Conservation (phyloP, 23 red algal genomes). For the Gracilaria vermiculophylla region DNA sequence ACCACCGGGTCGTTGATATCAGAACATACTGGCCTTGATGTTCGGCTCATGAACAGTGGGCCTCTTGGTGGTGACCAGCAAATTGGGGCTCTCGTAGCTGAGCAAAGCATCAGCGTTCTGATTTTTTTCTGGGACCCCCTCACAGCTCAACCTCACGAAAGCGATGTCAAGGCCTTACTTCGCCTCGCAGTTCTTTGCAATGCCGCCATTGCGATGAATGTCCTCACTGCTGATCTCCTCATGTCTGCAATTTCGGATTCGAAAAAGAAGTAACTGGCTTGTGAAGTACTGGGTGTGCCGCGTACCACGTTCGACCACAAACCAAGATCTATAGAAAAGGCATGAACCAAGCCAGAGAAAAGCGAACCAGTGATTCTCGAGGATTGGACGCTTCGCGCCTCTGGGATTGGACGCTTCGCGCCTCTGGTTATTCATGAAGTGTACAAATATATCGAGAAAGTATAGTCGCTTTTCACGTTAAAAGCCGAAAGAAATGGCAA, state of each 20-base stretch:
- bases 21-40: background rate
- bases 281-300: background rate
- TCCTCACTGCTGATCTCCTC: background rate
- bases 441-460: too few relatives aligned
- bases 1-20: background rate
- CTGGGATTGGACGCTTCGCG: too few relatives aligned
- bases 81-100: conserved; percentile 19
- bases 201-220: conserved; percentile 9
- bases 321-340: background rate
- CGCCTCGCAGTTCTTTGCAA: conserved; percentile 12
- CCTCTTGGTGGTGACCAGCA: conserved; percentile 18
- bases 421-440: too few relatives aligned
- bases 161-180: conserved; percentile 8
- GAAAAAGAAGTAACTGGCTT: background rate
- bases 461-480: too few relatives aligned
- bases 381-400: too few relatives aligned
- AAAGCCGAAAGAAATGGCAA: too few relatives aligned
- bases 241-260: conserved; percentile 5
- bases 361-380: too few relatives aligned
- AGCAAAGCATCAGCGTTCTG: background rate
- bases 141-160: conserved; percentile 10
- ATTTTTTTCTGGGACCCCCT: conserved; percentile 34
- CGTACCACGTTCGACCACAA: background rate
- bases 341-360: background rate
- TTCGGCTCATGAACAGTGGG: conserved; percentile 14